Evolutionary conservation across 345 rosid species (phyloP).

Genomic region (Cardamine chenopodiifolia): DNA sequence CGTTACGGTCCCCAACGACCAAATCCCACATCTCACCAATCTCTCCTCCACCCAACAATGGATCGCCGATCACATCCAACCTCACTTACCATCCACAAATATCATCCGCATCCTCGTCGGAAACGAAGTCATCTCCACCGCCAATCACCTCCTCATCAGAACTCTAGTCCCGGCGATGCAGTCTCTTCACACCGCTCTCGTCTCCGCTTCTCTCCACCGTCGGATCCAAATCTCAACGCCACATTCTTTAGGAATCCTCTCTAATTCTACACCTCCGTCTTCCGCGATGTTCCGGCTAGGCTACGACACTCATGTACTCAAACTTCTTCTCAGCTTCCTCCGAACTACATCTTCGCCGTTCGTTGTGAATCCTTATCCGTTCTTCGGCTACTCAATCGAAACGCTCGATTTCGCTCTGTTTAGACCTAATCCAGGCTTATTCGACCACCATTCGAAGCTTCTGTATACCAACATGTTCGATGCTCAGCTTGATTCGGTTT

Average conservation of each 20-base stretch:
- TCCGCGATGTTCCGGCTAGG: constrained; percentile 67
- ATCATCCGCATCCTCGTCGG: constrained; percentile 80
- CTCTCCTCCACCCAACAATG: constrained; percentile 60
- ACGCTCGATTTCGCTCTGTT: constrained; percentile 82
- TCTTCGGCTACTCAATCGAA: constrained; percentile 63
- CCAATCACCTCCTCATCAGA: constrained; percentile 47
- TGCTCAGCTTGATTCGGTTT: constrained; percentile 89
- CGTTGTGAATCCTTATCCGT: constrained; percentile 85
- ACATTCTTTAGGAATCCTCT: constrained; percentile 73
- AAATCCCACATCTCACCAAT: constrained; percentile 65
- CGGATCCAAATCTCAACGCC: constrained; percentile 80
- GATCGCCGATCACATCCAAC: constrained; percentile 58
- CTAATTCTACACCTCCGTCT: constrained; percentile 72
- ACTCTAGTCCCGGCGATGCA: constrained; percentile 75
- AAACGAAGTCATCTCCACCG: constrained; percentile 74
- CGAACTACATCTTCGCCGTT: constrained; percentile 65
- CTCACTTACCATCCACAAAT: constrained; percentile 64
- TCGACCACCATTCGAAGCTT: constrained; percentile 55
- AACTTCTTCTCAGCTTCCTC: constrained; percentile 79
- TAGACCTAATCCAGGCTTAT: constrained; percentile 61
- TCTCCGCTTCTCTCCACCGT: constrained; percentile 53
- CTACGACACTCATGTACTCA: constrained; percentile 60
- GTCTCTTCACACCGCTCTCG: constrained; percentile 71
- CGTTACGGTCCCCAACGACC: constrained; percentile 68
- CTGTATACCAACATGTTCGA: constrained; percentile 79